These are phyloP conservation scores for Ophiosphaerella korrae DNA, from an alignment of 2,329 filamentous ascomycete species.

Conservation along the genomic window DNA sequence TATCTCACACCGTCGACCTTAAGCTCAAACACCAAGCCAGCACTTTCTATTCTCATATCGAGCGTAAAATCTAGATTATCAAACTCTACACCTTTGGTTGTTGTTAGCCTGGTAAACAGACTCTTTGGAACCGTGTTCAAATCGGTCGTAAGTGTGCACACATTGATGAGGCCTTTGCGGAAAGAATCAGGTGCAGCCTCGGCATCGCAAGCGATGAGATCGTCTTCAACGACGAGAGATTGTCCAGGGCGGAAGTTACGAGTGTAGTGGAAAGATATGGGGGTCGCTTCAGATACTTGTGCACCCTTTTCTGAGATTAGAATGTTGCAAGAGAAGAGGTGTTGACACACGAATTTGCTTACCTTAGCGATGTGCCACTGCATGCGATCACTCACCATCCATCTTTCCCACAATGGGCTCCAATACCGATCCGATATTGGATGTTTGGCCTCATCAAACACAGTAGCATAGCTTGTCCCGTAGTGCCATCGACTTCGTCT, in stretches of 20 bases:
- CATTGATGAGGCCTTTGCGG: conserved; percentile 64
- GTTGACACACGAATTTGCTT: conserved; percentile 19
- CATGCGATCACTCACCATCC: conserved; percentile 84
- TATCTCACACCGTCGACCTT: conserved; percentile 80
- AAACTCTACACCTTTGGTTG: conserved; percentile 79
- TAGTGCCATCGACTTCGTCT: conserved; percentile 77
- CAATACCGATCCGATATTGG: conserved; percentile 75
- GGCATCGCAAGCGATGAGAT: conserved; percentile 75
- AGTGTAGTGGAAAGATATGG: conserved; percentile 84
- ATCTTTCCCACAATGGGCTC: conserved; percentile 78
- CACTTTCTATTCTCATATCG: conserved; percentile 82
- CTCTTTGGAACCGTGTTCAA: conserved; percentile 74
- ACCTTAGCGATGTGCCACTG: conserved; percentile 85
- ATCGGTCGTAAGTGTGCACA: conserved; percentile 82
- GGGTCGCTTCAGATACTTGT: conserved; percentile 72
- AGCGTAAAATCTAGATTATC: conserved; percentile 82
- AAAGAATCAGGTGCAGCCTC: conserved; percentile 65
- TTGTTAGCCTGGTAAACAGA: conserved; percentile 76
- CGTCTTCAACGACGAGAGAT: conserved; percentile 77
- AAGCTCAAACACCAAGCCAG: conserved; percentile 75
- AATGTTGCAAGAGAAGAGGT: background rate
- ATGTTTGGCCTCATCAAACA: conserved; percentile 78
- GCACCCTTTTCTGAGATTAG: conserved; percentile 61
- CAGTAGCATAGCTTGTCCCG: conserved; percentile 79
- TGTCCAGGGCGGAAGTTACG: conserved; percentile 82